Evolutionary conservation across 306 rosid species (phyloP), one percentile per base, ranked within the genome.

Genomic region (Ormosia emarginata): DNA sequence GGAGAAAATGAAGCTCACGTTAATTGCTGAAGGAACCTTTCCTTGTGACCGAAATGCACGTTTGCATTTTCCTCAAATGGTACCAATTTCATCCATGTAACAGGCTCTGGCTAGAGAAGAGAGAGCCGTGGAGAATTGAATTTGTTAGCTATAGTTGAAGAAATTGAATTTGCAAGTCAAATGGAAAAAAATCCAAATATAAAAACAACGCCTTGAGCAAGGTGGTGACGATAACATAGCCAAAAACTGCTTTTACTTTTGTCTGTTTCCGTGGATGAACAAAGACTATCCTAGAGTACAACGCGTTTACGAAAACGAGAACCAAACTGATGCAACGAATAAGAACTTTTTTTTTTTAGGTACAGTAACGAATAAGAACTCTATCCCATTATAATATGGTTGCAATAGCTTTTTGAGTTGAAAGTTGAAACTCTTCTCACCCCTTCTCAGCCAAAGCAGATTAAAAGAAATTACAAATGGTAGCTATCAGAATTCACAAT

Each of bases 101-200:
- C 32, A 33, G 79, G 33, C 44, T 74, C 6, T 53, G 75, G 80
- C 44, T 36, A 67, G 61, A 40, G 30, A 8, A 69, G 40, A 77
- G 80, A 82, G 77, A 77, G 70, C 2, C 88, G 91, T 88, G 66
- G 75, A 77, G 80, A 88, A 76, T 41, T 57, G 13, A 36, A 34
- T 11, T 11, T 83, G 77, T 71, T 53, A 63, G 73, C 72, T 67
- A 18, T 2, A 12, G 70, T 18, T 68, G 40, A 78, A 33, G 39
- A 71, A 68, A 3, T 70, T 64, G 55, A 14, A 44, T 29, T 72
- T 50, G 52, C 61, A 56, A 55, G 72, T 64, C 85, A 70, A 77
- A 76, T 69, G 6, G 59, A 75, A 61, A n/a, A n/a, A 64, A 71
- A 56, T 0, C 37, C 1, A 34, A 75, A 73, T 24, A 34, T 2